Evolutionary conservation across 2,329 filamentous ascomycete genomes (phyloP), one percentile per base, ranked within the genome.

Genomic region (Sordariomycetes sp.): DNA sequence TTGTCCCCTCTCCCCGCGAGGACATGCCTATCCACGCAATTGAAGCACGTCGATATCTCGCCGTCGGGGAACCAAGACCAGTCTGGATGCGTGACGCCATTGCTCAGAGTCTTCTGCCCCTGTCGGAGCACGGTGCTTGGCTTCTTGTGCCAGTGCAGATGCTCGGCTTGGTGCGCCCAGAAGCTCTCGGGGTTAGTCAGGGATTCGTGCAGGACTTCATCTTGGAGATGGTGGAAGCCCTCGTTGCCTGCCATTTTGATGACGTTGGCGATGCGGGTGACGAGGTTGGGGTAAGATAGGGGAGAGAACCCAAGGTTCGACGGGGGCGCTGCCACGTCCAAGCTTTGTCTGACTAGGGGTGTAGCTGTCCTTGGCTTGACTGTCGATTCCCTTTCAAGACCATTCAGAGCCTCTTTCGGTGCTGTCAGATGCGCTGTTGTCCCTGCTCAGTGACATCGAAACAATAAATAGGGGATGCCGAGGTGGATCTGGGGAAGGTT

Each of bases 1-100:
- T 71, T 63, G 30, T 81, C 69, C 11, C 87, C 87, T 43, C 79
- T 67, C n/a, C 88, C 86, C 6, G 74, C 75, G 23, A 73, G 62
- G n/a, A 95, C 86, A 58, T 95, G 88, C 11, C 88, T 72, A 57
- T 94, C 87, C 11, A 95, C 65, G 53, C 86, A 93, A 55, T 95
- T 96, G 65, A 86, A 94, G 45, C 83, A 86, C 0, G 86, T 94
- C 25, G 83, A 92, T 46, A 96, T 84, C 61, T 92, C 79, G 41
- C 88, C 90, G 42, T 78, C 85, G 0, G 84, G 75, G 46, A 94
- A 95, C 90, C 90, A 96, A 42, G 77, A 74, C 87, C 88, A 95
- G 50, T 82, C 78, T 27, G 76, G 70, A 51, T 94, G 79, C 12
- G 66, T 63, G n/a, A 66, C 59, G 36, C 78, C 79, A 42, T 61